These are phyloP conservation scores for Lachnellula subtilissima DNA, from an alignment of 2,329 filamentous ascomycete species.

Conservation along the genomic window DNA sequence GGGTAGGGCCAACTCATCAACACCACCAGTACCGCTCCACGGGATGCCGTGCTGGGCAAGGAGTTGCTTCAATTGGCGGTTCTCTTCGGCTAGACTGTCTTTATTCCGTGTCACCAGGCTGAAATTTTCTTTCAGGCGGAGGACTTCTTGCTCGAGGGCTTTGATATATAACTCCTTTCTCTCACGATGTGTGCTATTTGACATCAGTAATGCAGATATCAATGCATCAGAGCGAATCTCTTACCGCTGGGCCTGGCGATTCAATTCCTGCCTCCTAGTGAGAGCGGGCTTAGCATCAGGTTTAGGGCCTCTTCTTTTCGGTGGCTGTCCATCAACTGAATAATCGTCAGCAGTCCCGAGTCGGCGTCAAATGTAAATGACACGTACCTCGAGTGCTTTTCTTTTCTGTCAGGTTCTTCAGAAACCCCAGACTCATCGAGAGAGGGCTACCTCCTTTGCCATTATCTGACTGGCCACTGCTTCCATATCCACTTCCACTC, in stretches of 20 bases:
- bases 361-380: not conserved
- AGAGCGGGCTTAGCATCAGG: conserved; percentile 93
- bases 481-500: conserved; percentile 28
- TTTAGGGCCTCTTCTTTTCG: conserved; percentile 89
- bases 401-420: conserved; percentile 67
- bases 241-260: conserved; percentile 93
- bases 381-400: conserved; percentile 67
- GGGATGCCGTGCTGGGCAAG: conserved; percentile 50
- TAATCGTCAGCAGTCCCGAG: conserved; percentile 3
- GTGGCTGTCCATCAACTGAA: conserved; percentile 68
- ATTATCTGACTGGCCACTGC: conserved; percentile 28
- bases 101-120: conserved; percentile 70
- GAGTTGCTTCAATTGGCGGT: conserved; percentile 61
- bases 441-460: conserved; percentile 27
- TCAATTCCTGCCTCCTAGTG: conserved; percentile 87
- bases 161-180: conserved; percentile 96
- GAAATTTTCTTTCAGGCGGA: conserved; percentile 82
- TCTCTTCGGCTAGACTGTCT: conserved; percentile 72
- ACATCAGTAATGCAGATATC: conserved; percentile 6
- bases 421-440: conserved; percentile 52
- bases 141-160: conserved; percentile 83
- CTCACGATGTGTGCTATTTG: conserved; percentile 84
- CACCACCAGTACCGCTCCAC: conserved; percentile 29
- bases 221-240: conserved; percentile 7
- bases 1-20: conserved; percentile 36